phyloP scores from a whole-genome alignment of 140 eudicot genomes.

The Oenanthe javanica region DNA sequence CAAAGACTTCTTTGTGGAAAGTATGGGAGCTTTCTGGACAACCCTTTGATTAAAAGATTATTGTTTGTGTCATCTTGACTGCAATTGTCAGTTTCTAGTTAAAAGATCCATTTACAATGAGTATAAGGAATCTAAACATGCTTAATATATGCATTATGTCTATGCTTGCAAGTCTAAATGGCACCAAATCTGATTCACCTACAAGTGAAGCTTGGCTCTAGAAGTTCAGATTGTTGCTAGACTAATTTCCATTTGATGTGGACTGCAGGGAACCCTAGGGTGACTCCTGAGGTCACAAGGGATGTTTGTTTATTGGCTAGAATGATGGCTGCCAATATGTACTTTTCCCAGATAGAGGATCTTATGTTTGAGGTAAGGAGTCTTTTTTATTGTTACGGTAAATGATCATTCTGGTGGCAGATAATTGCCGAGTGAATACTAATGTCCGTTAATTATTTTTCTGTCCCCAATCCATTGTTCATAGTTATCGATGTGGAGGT shows the following conservation, averaged over 20 bases:
- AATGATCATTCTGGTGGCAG: background rate
- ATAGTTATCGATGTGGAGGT: conserved; percentile 96
- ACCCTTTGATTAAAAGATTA: background rate
- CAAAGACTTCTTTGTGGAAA: background rate
- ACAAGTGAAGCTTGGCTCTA: background rate
- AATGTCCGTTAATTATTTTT: background rate
- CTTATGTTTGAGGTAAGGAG: conserved; percentile 87
- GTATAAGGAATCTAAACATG: background rate
- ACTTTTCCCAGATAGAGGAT: conserved; percentile 89
- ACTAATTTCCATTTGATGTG: conserved; percentile 6
- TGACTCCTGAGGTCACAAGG: conserved; percentile 91
- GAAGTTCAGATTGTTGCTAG: background rate
- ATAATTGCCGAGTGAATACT: background rate
- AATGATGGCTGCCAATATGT: conserved; percentile 93
- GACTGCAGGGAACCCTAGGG: conserved; percentile 72
- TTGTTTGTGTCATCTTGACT: background rate
- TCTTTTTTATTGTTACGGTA: background rate
- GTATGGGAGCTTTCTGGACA: background rate
- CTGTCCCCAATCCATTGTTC: conserved; percentile 9
- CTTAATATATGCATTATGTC: background rate
- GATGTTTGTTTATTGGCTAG: conserved; percentile 87
- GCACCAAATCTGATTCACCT: background rate
- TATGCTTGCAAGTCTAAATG: background rate
- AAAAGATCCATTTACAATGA: background rate
- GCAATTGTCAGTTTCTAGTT: background rate